A percentile compares a stretch with the other conserved stretches of the same genome.
Evolutionary conservation across 164 flowering plant species (phyloP).

Genomic region (Saururus chinensis): DNA sequence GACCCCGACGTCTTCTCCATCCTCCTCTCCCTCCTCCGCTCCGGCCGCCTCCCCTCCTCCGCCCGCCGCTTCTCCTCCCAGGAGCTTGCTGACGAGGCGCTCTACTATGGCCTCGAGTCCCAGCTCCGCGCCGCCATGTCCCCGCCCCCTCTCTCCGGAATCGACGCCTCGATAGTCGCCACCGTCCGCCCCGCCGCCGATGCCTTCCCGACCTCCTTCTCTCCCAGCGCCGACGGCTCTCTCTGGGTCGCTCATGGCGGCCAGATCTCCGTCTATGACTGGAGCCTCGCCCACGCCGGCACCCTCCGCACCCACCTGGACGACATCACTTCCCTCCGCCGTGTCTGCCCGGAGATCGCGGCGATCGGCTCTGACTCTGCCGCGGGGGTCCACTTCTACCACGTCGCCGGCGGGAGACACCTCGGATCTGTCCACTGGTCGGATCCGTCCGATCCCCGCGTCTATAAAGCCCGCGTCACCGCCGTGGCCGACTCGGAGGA

Average conservation of each 20-base stretch:
- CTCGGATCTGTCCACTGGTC: conserved; percentile 66
- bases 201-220: conserved; percentile 41
- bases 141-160: conserved; percentile 53
- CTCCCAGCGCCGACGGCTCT: conserved; percentile 48
- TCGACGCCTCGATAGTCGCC: conserved; percentile 59
- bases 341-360: conserved; percentile 46
- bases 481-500: conserved; percentile 41
- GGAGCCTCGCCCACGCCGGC: conserved; percentile 38
- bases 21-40: conserved; percentile 79
- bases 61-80: conserved; percentile 52
- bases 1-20: conserved; percentile 88
- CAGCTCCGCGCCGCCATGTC: conserved; percentile 44
- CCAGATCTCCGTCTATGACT: conserved; percentile 69
- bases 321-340: conserved; percentile 40
- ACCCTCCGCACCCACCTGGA: conserved; percentile 76
- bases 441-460: conserved; percentile 64
- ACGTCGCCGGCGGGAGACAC: conserved; percentile 36
- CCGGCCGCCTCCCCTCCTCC: conserved; percentile 58
- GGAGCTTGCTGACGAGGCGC: conserved; percentile 75
- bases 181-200: conserved; percentile 60
- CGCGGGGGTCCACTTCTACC: conserved; percentile 74
- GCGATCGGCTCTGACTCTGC: conserved; percentile 57
- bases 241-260: conserved; percentile 80
- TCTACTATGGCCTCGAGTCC: conserved; percentile 75
- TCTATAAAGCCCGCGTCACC: conserved; percentile 53